A percentile compares a stretch with the other conserved stretches of the same genome.
Evolutionary conservation across 495 filamentous ascomycete species (phyloP).

Genomic region (Tuber melanosporum): DNA sequence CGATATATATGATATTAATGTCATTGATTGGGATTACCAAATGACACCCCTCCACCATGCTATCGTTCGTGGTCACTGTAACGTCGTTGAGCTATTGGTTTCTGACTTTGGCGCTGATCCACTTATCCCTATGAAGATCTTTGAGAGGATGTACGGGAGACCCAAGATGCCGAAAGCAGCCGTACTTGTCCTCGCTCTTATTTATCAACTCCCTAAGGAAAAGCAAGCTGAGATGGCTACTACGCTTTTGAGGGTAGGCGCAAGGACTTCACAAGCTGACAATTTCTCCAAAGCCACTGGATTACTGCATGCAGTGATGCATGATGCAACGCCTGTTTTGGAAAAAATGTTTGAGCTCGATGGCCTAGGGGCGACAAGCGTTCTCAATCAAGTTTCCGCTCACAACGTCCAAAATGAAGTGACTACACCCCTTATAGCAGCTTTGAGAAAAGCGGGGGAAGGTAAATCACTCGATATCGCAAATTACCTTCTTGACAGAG

Average conservation of each 20-base stretch:
- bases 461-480: constrained; percentile 50
- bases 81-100: constrained; percentile 62
- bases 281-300: constrained; percentile 48
- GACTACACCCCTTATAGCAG: constrained; percentile 20
- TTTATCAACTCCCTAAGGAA: constrained; percentile 49
- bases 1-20: constrained; percentile 71
- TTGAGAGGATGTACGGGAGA: constrained; percentile 31
- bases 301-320: constrained; percentile 55
- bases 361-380: constrained; percentile 52
- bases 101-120: constrained; percentile 67
- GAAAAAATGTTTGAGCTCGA: constrained; percentile 57
- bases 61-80: constrained; percentile 61
- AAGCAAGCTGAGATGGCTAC: constrained; percentile 57
- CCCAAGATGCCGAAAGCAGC: constrained; percentile 49
- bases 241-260: constrained; percentile 61
- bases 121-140: constrained; percentile 61
- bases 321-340: constrained; percentile 49
- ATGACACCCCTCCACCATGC: constrained; percentile 65
- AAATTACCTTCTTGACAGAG: constrained; percentile 53
- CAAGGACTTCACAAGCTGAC: constrained; percentile 67
- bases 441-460: constrained; percentile 46
- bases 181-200: constrained; percentile 60
- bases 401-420: constrained; percentile 43
- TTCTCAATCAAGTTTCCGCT: constrained; percentile 53
- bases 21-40: constrained; percentile 63